Evolutionary conservation across 305 asterid species (phyloP).

Genomic region (Fraxinus xanthoxyloides): DNA sequence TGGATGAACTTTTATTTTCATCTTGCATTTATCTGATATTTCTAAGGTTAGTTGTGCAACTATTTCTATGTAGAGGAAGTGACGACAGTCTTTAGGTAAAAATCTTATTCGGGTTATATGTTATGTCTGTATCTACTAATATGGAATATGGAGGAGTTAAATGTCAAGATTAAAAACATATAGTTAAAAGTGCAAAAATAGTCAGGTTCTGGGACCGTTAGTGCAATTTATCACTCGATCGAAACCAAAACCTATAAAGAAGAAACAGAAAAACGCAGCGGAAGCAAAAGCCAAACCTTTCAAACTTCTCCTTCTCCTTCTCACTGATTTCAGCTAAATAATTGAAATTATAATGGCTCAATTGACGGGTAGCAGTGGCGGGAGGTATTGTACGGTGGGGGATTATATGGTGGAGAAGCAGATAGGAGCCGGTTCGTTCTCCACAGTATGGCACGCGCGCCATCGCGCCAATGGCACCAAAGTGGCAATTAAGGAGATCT

Average conservation of each 20-base stretch:
- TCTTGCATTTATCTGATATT: too few species aligned
- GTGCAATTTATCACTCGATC: background rate
- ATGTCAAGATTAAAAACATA: background rate
- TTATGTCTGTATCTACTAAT: too few species aligned
- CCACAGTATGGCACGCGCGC: constrained; percentile 88
- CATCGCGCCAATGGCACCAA: constrained; percentile 71
- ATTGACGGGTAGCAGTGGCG: constrained; percentile 30
- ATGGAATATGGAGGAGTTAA: background rate
- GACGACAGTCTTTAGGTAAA: too few species aligned
- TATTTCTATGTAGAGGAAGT: background rate
- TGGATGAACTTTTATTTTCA: too few species aligned
- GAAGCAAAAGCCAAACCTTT: constrained; percentile 5
- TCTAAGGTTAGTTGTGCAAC: background rate
- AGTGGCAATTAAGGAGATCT: constrained; percentile 82
- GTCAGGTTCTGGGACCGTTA: background rate
- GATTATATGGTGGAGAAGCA: constrained; percentile 73
- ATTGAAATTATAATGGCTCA: constrained; percentile 45
- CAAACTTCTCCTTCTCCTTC: background rate
- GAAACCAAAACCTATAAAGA: background rate
- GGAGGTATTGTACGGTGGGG: constrained; percentile 53
- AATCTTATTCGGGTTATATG: too few species aligned
- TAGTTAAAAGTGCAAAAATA: background rate
- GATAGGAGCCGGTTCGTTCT: constrained; percentile 80
- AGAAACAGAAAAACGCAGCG: background rate
- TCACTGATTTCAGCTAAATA: background rate